Evolutionary conservation across 495 filamentous ascomycete genomes (phyloP).

Genomic region (Podospora fimiseda): DNA sequence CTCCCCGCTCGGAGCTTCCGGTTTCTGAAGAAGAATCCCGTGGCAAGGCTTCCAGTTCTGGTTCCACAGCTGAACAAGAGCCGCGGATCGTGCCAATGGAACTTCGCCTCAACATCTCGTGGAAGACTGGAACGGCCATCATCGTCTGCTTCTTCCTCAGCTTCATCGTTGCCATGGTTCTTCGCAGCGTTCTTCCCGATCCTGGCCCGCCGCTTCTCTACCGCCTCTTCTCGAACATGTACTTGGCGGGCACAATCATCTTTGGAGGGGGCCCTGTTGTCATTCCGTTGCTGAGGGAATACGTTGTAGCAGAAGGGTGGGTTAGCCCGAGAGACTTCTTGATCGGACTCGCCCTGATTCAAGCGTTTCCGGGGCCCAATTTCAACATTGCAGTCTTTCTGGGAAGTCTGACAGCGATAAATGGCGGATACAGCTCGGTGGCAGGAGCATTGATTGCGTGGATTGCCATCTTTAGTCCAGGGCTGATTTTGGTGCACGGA

Average conservation of each 20-base stretch:
- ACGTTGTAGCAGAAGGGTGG: conserved; percentile 76
- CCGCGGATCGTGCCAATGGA: conserved; percentile 36
- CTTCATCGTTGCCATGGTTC: conserved; percentile 57
- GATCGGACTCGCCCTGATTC: conserved; percentile 74
- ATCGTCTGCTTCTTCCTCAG: conserved; percentile 49
- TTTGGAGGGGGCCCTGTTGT: conserved; percentile 85
- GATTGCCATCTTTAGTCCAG: conserved; percentile 68
- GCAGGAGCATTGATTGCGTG: conserved; percentile 54
- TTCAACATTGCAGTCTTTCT: conserved; percentile 85
- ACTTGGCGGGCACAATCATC: conserved; percentile 82
- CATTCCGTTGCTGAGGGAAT: conserved; percentile 70
- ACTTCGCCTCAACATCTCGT: conserved; percentile 35
- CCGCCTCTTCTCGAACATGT: conserved; percentile 71
- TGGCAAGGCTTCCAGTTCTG: neutral
- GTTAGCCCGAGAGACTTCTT: conserved; percentile 74
- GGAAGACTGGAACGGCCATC: conserved; percentile 43
- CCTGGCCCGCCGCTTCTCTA: conserved; percentile 44
- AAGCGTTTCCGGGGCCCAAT: conserved; percentile 80
- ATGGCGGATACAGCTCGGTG: conserved; percentile 23
- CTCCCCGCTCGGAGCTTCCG: conserved; percentile 11
- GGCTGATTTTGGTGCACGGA: conserved; percentile 58
- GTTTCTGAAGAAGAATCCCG: conserved; percentile 9
- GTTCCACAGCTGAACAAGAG: conserved; percentile 23
- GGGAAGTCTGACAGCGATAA: conserved; percentile 53
- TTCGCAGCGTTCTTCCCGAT: conserved; percentile 43